Evolutionary conservation across 192 early-diverging fungal genomes (phyloP), one percentile per base, ranked within the genome.

Genomic region (Mortierella alpina): DNA sequence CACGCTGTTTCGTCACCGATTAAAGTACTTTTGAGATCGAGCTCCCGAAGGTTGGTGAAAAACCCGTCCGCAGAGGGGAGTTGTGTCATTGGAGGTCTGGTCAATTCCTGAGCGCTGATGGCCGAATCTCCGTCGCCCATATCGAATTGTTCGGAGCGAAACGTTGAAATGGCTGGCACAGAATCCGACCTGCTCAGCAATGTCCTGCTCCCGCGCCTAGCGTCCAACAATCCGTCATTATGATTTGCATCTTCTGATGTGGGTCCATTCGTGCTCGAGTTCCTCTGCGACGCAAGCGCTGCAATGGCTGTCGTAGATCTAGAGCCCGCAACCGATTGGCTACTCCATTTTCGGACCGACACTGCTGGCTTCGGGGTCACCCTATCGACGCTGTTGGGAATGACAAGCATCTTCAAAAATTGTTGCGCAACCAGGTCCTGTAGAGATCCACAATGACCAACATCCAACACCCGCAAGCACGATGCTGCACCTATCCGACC

Each of bases 1-100:
- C 77, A 80, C 0, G 77, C 77, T 5, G 63, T 63, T 4, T 44
- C 59, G 39, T 80, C 70, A 1, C 77, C 77, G 40, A 68, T 56
- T n/a, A 42, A 46, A 5, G 77, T 80, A 17, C 77, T 80, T 55
- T 80, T 80, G 50, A 80, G 59, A 49, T 80, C 77, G n/a, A 80
- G 55, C 31, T 80, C 64, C 17, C 70, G 69, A 20, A 80, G 45
- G 11, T 80, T 80, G 12, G 70, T 68, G 60, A 80, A 80, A 59
- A 72, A 80, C 6, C 70, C 70, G 2, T 57, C 45, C 8, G 22
- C 7, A 2, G 64, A 31, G 0, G 50, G 40, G 0, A 68, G 46
- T 6, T 39, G 7, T 5, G 42, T 50, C 64, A 48, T 46, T 18
- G 58, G 62, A 10, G 56, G 69, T n/a, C 40, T 52, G 7, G 40